These are phyloP conservation scores for Trichoderma erinaceum DNA, from an alignment of 495 filamentous ascomycete genomes.

Conservation along the genomic window DNA sequence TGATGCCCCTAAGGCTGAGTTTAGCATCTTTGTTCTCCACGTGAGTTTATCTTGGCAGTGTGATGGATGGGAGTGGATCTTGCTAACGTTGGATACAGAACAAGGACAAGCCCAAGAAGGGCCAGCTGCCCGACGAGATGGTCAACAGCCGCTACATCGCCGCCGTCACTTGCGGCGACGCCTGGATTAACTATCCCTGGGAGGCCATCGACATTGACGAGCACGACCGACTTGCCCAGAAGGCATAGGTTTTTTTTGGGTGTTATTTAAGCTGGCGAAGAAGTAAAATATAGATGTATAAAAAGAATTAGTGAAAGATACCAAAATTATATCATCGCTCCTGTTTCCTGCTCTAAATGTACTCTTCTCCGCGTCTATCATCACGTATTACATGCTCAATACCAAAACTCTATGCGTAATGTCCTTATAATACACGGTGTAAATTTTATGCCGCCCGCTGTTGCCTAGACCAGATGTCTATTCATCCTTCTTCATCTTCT, in stretches of 20 bases:
- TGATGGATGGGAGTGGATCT: neutral
- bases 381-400: neutral
- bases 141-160: conserved; percentile 74
- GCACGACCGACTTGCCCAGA: conserved; percentile 66
- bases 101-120: conserved; percentile 95
- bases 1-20: conserved; percentile 64
- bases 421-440: neutral
- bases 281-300: neutral
- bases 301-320: neutral
- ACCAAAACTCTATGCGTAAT: neutral
- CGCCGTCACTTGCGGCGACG: conserved; percentile 78
- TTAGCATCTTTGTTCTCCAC: conserved; percentile 91
- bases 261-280: conserved; percentile 11
- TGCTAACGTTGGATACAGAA: conserved; percentile 52
- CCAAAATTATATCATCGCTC: neutral
- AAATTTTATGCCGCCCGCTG: neutral
- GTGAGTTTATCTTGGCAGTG: conserved; percentile 48
- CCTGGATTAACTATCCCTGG: conserved; percentile 99
- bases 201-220: conserved; percentile 94
- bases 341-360: neutral
- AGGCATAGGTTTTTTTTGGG: neutral
- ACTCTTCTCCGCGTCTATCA: neutral
- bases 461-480: conserved; percentile 4
- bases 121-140: conserved; percentile 74
- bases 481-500: neutral